These are phyloP conservation scores for Bacterosira constricta DNA, from an alignment of 108 stramenopile species.

Conservation along the genomic window DNA sequence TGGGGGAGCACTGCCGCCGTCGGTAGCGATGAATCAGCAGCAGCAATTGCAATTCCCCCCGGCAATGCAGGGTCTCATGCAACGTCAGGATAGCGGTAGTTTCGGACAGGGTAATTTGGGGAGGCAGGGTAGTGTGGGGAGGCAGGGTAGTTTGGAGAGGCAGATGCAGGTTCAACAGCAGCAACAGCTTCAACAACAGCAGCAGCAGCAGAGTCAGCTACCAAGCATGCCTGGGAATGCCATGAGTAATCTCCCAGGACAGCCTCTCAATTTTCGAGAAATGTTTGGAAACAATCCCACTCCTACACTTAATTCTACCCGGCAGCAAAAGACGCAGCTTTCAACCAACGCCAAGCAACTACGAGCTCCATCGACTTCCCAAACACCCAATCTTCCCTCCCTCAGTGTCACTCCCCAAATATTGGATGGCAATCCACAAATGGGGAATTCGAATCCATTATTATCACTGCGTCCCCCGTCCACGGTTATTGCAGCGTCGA, in stretches of 20 bases:
- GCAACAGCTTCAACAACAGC: no score
- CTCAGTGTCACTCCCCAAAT: no score
- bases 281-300: neutral
- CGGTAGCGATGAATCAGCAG: neutral
- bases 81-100: neutral
- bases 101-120: neutral
- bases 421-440: no score
- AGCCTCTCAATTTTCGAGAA: neutral
- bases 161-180: constrained; percentile 4
- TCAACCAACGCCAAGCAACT: no score
- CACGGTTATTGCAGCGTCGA: no score
- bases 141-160: neutral
- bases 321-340: no score
- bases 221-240: neutral
- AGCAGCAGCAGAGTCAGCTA: constrained; percentile 7
- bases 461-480: no score
- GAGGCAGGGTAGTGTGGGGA: neutral
- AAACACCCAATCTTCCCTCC: no score
- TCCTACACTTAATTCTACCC: no score
- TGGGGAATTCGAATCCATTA: no score
- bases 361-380: no score
- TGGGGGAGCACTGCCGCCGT: neutral
- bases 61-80: neutral
- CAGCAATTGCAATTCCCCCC: constrained; percentile 7
- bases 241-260: neutral